Evolutionary conservation across 805 yeast genomes (phyloP).

Genomic region (Starmerella bacillaris): DNA sequence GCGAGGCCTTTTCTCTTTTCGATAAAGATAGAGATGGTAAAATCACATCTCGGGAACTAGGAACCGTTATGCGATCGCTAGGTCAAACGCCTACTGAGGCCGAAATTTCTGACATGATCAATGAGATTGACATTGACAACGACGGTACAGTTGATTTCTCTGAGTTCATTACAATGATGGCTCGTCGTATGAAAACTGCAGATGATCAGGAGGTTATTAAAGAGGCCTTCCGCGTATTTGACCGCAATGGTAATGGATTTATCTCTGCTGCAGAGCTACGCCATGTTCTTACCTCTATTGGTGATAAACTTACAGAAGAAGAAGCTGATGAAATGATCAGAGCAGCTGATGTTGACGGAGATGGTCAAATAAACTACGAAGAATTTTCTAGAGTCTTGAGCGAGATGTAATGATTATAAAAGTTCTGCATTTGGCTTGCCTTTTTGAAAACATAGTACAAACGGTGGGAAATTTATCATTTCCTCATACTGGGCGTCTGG

Average conservation of each 20-base stretch:
- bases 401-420: slow-evolving; percentile 14
- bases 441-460: too few species aligned
- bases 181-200: slow-evolving; percentile 85
- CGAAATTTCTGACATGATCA: slow-evolving; percentile 90
- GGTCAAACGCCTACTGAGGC: slow-evolving; percentile 95
- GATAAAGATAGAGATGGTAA: slow-evolving; percentile 93
- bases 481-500: too few species aligned
- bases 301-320: slow-evolving; percentile 88
- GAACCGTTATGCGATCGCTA: slow-evolving; percentile 97
- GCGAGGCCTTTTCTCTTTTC: slow-evolving; percentile 92
- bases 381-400: slow-evolving; percentile 79
- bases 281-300: slow-evolving; percentile 92
- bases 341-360: slow-evolving; percentile 81
- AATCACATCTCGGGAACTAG: slow-evolving; percentile 86
- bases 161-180: slow-evolving; percentile 72
- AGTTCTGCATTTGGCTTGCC: too few species aligned
- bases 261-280: slow-evolving; percentile 92
- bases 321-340: slow-evolving; percentile 95
- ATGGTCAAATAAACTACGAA: slow-evolving; percentile 91
- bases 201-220: slow-evolving; percentile 93
- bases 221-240: slow-evolving; percentile 96
- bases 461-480: too few species aligned
- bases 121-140: slow-evolving; percentile 90
- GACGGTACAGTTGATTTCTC: slow-evolving; percentile 77
- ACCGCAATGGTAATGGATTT: slow-evolving; percentile 83